Conservation (phyloP, 371 early-diverging fungal genomes). For the Circinella umbellata region DNA sequence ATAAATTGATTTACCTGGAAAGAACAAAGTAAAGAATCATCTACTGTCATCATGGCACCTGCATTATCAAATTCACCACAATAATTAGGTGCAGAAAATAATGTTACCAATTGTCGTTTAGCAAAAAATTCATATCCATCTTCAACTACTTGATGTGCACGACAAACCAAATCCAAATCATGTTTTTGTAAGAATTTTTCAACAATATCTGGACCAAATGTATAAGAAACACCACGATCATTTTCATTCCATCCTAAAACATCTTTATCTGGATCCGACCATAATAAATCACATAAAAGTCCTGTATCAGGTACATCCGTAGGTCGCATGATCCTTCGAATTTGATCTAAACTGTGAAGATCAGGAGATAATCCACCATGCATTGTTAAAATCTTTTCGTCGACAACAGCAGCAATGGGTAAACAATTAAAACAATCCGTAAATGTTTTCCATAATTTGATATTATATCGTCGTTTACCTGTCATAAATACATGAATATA, state of each 20-base stretch:
- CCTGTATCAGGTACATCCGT: conserved; percentile 95
- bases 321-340: conserved; percentile 90
- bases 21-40: conserved; percentile 91
- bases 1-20: conserved; percentile 61
- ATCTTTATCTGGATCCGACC: conserved; percentile 97
- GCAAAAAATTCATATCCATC: conserved; percentile 98
- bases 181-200: conserved; percentile 89
- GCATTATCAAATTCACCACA: conserved; percentile 97
- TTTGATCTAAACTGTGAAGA: conserved; percentile 84
- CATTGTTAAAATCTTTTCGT: conserved; percentile 96
- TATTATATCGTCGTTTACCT: conserved; percentile 91
- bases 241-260: conserved; percentile 87
- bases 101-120: conserved; percentile 90
- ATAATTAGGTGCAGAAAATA: conserved; percentile 97
- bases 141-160: conserved; percentile 97
- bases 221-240: conserved; percentile 90
- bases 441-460: conserved; percentile 94
- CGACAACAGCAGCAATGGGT: conserved; percentile 95
- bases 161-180: conserved; percentile 90
- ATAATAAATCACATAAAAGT: conserved; percentile 95
- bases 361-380: conserved; percentile 99
- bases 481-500: not conserved
- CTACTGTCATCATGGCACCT: conserved; percentile 98
- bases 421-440: conserved; percentile 95
- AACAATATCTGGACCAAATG: conserved; percentile 88